Evolutionary conservation across 495 filamentous ascomycete species (phyloP), one percentile per base, ranked within the genome.

Genomic region (Pseudotulostoma volvatum): DNA sequence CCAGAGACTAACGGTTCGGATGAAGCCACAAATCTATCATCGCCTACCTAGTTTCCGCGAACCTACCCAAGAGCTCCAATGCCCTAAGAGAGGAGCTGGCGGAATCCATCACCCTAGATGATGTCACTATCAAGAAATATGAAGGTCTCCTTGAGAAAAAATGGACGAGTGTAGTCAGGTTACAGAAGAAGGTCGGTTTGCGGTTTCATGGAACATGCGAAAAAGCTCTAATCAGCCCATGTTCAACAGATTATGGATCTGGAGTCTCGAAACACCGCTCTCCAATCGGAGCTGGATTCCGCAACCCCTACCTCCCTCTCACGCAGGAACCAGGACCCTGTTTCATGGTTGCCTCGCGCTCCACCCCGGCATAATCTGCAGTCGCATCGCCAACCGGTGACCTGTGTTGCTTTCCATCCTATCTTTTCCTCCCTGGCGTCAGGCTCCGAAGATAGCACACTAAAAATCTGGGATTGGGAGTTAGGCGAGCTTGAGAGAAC

Each of bases 391-490:
- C 60, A 69, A 13, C 75, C 81, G 14, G 70, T 97, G 32, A 93
- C 79, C 23, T 87, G 80, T 47, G 75, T 96, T 37, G 90, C 90
- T 2, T 97, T 97, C 58, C 90, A 97, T 55, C 88, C 90, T 0
- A 66, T 90, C 39, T 95, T 93, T 54, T 86, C 86, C 14, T 84
- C 82, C 1, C 65, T 97, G 8, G 90, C 90, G 9, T 90, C 86
- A 1, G 90, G 84, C 13, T 93, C 87, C 28, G 90, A 95, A 56
- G 88, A 96, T 55, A 77, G 74, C 15, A 94, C 84, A 16, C 72
- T 96, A 52, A 97, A 97, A 53, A 85, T 97, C 36, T 97, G 90
- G 90, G 90, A 95, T 50, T 95, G 85, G 84, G 90, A 97, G 47
- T 62, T 93, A 13, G 90, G 90, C 15, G 88, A 95, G 54, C 68